Evolutionary conservation across 257 asterid species (phyloP).

Genomic region (Penstemon eatonii): DNA sequence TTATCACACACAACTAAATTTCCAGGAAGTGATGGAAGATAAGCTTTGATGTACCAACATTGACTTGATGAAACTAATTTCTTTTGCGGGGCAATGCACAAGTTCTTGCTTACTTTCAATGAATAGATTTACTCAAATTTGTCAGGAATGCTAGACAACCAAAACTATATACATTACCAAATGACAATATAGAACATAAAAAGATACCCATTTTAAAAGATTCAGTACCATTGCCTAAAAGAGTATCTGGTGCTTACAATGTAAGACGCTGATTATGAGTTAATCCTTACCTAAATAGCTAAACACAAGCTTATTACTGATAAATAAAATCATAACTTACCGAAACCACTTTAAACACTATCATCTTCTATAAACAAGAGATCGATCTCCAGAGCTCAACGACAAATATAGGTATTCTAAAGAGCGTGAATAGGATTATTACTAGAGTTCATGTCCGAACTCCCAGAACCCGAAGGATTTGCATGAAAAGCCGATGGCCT

Average conservation of each 20-base stretch:
- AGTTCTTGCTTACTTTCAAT: too few relatives aligned
- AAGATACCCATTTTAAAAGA: constrained; percentile 15
- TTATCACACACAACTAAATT: too few relatives aligned
- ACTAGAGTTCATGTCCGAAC: constrained; percentile 63
- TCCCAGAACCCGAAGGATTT: constrained; percentile 53
- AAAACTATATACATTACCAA: too few relatives aligned
- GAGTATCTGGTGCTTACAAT: constrained; percentile 31
- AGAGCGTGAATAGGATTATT: constrained; percentile 81
- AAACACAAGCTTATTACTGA: constrained; percentile 43
- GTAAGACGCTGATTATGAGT: constrained; percentile 29
- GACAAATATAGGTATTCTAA: constrained; percentile 31
- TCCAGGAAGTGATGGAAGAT: too few relatives aligned
- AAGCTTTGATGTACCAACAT: too few relatives aligned
- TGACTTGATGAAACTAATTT: too few relatives aligned
- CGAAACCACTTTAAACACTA: constrained; percentile 30
- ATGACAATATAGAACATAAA: too few relatives aligned
- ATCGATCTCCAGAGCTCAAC: constrained; percentile 21
- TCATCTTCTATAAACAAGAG: constrained; percentile 45
- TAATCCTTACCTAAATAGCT: constrained; percentile 32
- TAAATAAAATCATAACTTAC: constrained; percentile 27
- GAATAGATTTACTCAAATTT: too few relatives aligned
- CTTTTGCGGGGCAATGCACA: too few relatives aligned
- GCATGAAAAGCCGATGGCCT: constrained; percentile 98
- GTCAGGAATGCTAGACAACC: too few relatives aligned
- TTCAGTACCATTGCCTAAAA: constrained; percentile 28